A percentile compares a stretch with the other conserved stretches of the same genome.
These are phyloP conservation scores for Solanum chilense DNA, from an alignment of 257 asterid genomes.

Conservation along the genomic window DNA sequence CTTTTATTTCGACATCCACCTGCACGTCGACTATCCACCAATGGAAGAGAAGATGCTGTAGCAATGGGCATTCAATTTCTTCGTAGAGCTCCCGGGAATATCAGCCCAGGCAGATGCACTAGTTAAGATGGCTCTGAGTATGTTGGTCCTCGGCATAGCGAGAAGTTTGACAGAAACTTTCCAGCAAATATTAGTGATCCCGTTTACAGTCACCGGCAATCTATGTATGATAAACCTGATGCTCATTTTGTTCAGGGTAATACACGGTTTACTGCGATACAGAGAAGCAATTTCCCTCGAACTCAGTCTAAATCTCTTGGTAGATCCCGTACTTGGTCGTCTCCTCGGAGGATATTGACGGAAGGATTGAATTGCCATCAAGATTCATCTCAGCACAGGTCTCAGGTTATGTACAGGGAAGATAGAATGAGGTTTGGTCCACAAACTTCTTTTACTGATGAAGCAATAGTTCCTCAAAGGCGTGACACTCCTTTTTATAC, in stretches of 20 bases:
- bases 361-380: constrained; percentile 46
- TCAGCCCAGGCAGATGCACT: background rate
- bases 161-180: background rate
- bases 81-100: background rate
- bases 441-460: constrained; percentile 47
- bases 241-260: constrained; percentile 39
- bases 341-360: constrained; percentile 65
- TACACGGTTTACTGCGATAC: constrained; percentile 37
- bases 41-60: background rate
- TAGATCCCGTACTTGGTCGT: constrained; percentile 48
- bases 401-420: constrained; percentile 39
- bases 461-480: constrained; percentile 40
- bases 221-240: constrained; percentile 34
- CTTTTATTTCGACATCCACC: background rate
- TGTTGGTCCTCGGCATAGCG: background rate
- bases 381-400: constrained; percentile 37
- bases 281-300: constrained; percentile 46
- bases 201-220: constrained; percentile 5
- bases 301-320: constrained; percentile 54
- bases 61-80: background rate
- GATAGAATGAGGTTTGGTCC: constrained; percentile 69
- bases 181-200: background rate
- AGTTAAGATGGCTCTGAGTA: background rate
- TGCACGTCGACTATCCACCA: background rate
- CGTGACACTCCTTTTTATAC: constrained; percentile 48